Percentiles rank a stretch among this genome's conserved stretches.
Evolutionary conservation across 2,329 filamentous ascomycete genomes (phyloP).

Genomic region (Cryphonectria nitschkei): DNA sequence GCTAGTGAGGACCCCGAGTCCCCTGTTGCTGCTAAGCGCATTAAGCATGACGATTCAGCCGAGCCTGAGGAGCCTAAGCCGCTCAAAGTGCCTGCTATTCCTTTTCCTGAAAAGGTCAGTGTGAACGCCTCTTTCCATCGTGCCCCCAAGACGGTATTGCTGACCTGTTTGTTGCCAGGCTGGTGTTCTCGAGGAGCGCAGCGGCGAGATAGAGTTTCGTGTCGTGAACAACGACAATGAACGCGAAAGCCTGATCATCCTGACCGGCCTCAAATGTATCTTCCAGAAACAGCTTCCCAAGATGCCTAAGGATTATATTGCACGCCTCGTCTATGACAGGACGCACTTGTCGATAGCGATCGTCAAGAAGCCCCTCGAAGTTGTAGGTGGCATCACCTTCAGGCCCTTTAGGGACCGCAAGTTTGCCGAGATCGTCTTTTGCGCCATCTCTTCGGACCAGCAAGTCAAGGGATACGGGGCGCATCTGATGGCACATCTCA

Average conservation of each 20-base stretch:
- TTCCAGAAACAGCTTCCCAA: constrained; percentile 98
- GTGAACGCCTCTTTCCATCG: constrained; percentile 30
- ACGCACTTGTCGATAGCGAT: constrained; percentile 97
- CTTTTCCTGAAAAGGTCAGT: constrained; percentile 85
- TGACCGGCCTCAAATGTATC: constrained; percentile 95
- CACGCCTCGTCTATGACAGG: constrained; percentile 93
- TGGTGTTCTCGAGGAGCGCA: constrained; percentile 90
- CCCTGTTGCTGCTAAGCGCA: constrained; percentile 65
- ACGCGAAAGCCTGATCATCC: constrained; percentile 86
- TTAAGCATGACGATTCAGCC: constrained; percentile 55
- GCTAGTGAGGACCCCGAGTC: constrained; percentile 68
- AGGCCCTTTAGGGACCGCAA: constrained; percentile 88
- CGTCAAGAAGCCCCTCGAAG: constrained; percentile 92
- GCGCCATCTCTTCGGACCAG: constrained; percentile 94
- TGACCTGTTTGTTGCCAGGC: constrained; percentile 55
- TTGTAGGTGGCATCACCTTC: constrained; percentile 97
- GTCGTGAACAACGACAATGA: constrained; percentile 96
- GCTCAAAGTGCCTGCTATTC: constrained; percentile 65
- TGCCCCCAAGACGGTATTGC: constrained; percentile 17
- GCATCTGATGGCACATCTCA: constrained; percentile 96
- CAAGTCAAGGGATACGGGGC: constrained; percentile 99
- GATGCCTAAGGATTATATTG: constrained; percentile 99
- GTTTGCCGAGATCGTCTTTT: constrained; percentile 99
- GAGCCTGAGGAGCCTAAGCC: constrained; percentile 47
- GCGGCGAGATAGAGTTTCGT: constrained; percentile 92